Base-by-base conservation (phyloP, 2,329 filamentous ascomycete species). In the Sporothrix pallida region DNA sequence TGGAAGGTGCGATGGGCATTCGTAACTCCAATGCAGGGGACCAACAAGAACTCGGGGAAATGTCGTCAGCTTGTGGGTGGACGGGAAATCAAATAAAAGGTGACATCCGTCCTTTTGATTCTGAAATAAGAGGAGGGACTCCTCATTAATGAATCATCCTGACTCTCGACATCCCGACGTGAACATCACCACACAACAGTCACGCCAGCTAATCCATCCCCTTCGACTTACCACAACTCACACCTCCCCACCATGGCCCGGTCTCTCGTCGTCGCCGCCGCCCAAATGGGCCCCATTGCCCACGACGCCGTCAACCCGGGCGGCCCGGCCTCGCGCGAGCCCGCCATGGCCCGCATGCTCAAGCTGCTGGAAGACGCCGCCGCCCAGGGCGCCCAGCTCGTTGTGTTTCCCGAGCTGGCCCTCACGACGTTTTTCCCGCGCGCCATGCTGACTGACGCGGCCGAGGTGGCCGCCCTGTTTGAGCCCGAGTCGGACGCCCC, bases 361-460 rank as follows among this genome's bases (percentile, higher is more conserved):
- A 79, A 79, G 23, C 83, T 88, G 42, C 83, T 89, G 31, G 80
- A 83, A 20, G 78, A 82, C 60, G 87, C 86, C 13, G 81, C 83
- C 0, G 72, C 79, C 2, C 78, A 85, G 72, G 82, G 82, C 17
- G 86, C 85, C 58, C 81, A 85, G 75, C 79, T 89, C 1, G 83
- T 88, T 10, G 83, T 88, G 44, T 89, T 85, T 75, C 87, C 87
- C 0, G 87, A 88, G 78, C 81, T 83, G n/a, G 84, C 86, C 12
- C 82, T 88, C 13, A 88, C 86, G 0, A 88, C 87, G 0, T 89
- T 89, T 81, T 88, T 88, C 78, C 87, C 87, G 0, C 83, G 85
- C 5, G 83, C 86, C 76, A 79, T 87, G 60, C 83, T 87, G 74
- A 78, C 82, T 9, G 83, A 85, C 72, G 78, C 81, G 31, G 79